Evolutionary conservation across 2,329 filamentous ascomycete species (phyloP).

Genomic region (Aspergillus candidus): DNA sequence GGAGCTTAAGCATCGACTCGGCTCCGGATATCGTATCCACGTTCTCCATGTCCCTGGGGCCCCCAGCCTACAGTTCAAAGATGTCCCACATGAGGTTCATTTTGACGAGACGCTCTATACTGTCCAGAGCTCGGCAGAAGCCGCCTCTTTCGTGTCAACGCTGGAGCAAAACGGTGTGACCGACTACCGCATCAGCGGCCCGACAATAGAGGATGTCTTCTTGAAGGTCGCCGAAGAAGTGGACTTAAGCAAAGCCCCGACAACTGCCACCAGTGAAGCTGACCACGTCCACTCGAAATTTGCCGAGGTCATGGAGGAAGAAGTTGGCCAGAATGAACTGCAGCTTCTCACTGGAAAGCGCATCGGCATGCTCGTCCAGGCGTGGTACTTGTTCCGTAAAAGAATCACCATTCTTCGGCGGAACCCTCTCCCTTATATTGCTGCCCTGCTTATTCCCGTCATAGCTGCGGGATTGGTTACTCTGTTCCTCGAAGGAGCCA

Average conservation of each 20-base stretch:
- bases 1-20: conserved; percentile 73
- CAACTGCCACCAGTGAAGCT: conserved; percentile 9
- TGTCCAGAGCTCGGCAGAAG: conserved; percentile 62
- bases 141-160: conserved; percentile 62
- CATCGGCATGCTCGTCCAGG: conserved; percentile 65
- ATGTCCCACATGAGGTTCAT: conserved; percentile 52
- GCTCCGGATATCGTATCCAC: conserved; percentile 78
- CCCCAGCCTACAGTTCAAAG: conserved; percentile 45
- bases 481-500: conserved; percentile 61
- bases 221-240: conserved; percentile 78
- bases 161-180: conserved; percentile 62
- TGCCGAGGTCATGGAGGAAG: conserved; percentile 8
- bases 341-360: conserved; percentile 60
- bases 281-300: conserved; percentile 9
- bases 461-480: conserved; percentile 72
- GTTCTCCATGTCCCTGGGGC: conserved; percentile 56
- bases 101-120: conserved; percentile 70
- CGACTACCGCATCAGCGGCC: conserved; percentile 80
- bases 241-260: conserved; percentile 23
- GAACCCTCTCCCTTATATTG: conserved; percentile 70
- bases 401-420: conserved; percentile 68
- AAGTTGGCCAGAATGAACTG: conserved; percentile 17
- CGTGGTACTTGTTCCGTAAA: conserved; percentile 69
- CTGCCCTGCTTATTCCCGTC: conserved; percentile 71
- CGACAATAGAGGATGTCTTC: conserved; percentile 91